Percentiles rank a stretch among this genome's conserved stretches.
Evolutionary conservation across 148 eudicot genomes (phyloP).

Genomic region (Polygonum maritimum): DNA sequence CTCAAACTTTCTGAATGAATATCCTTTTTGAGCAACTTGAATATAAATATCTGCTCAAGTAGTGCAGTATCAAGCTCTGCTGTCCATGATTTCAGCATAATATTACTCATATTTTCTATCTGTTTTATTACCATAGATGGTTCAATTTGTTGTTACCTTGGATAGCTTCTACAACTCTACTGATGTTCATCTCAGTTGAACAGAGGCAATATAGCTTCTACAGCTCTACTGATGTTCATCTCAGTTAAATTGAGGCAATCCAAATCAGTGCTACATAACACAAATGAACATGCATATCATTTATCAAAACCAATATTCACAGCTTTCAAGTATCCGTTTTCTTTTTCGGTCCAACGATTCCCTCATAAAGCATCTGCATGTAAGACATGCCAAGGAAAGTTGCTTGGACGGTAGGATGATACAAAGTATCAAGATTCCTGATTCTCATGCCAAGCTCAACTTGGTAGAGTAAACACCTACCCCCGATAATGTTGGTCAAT

Average conservation of each 20-base stretch:
- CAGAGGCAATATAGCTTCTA: background rate
- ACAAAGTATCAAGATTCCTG: background rate
- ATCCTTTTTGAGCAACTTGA: background rate
- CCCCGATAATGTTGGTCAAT: background rate
- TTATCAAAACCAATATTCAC: background rate
- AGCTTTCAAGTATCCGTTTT: background rate
- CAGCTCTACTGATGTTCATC: background rate
- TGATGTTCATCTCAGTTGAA: background rate
- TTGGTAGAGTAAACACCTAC: background rate
- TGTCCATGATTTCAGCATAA: background rate
- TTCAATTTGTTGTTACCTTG: too few species aligned
- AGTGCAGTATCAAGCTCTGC: background rate
- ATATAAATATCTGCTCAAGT: background rate
- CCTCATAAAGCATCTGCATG: background rate
- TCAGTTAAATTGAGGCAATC: background rate
- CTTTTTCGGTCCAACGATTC: background rate
- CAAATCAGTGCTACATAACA: background rate
- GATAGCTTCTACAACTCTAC: too few species aligned
- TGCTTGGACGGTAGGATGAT: background rate
- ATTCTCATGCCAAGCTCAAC: conserved; percentile 1
- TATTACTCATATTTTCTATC: background rate
- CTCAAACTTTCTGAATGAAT: background rate
- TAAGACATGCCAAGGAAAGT: background rate
- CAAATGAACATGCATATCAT: background rate
- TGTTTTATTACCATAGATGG: too few species aligned